Evolutionary conservation across 2,329 filamentous ascomycete species (phyloP), one percentile per base, ranked within the genome.

Genomic region (Penicillium paneum): DNA sequence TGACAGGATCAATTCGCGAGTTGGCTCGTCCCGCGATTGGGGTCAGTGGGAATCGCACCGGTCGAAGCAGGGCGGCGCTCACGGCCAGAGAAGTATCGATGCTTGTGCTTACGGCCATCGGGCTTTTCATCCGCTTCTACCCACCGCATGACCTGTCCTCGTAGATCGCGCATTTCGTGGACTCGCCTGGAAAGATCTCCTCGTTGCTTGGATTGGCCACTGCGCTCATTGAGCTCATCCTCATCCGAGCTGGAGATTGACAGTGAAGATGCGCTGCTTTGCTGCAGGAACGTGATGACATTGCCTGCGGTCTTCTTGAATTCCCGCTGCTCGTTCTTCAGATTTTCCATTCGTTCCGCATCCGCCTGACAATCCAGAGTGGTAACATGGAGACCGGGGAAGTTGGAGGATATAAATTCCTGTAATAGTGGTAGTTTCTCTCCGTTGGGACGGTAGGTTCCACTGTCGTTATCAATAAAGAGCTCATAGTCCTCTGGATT

Each of bases 401-500:
- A 85, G 61, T 93, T 91, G 24, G 71, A 73, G 31, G 85, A 76
- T 2, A 97, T 74, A 67, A 91, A 96, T 11, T 78, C 67, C 49
- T 87, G 85, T 1, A 97, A 78, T 0, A 86, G 70, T 0, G 89
- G 89, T 1, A 97, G 81, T 10, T 90, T 79, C 11, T 85, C 81
- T 52, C 88, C 88, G 67, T 95, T 91, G 0, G 93, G 93, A 0
- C 93, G 84, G 71, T 97, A 97, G 0, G 93, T 97, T 11, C 93
- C 93, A 51, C 87, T 91, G 73, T 96, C 93, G 67, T 97, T 97
- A 77, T 97, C 93, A 67, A 97, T 97, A 60, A 94, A 79, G 8
- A 97, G 82, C 69, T 96, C 88, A 71, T 96, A 97, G 68, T 83
- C 74, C 5, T 70, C 65, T 0, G 83, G 83, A 49, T 86, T 81